Base-by-base conservation (phyloP, 208 protist species). In the Sergeia podlipaevii region DNA sequence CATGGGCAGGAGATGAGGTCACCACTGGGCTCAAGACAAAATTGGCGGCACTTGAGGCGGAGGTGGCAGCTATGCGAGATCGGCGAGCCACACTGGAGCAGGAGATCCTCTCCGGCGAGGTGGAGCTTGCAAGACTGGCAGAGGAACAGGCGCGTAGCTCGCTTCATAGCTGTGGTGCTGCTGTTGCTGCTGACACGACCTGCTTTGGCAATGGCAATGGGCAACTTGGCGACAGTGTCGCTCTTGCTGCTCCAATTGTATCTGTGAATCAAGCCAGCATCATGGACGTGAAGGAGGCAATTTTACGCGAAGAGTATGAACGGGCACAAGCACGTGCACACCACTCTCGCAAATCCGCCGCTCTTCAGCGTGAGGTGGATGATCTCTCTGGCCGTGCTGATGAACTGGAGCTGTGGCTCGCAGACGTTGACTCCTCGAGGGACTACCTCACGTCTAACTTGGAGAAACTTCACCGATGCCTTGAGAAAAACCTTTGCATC, bases 331-430 rank as follows among this genome's bases (percentile, higher is more conserved):
- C 48, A n/a, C 44, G 48, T 36, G 17, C 59, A 15, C 38, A 60
- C 21, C 23, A 64, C 36, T n/a, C 28, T 1, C 50, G 53, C 1
- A 58, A 71, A 23, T 17, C 32, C n/a, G 46, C 47, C n/a, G 62
- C 58, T 30, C 36, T 77, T 1, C 59, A 73, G 20, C 75, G 69
- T n/a, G 75, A 82, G 28, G 58, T 82, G 1, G 62, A 60, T 1
- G 70, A 82, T 41, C 8, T 82, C 26, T 38, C 34, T 8, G 46
- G 38, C 6, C 69, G 70, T 17, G 60, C 51, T 4, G 45, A 33
- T 21, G 75, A 82, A 41, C 52, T 82, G 10, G 23, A 26, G 17
- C 51, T 57, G 28, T 77, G 70, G 75, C 55, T 65, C 24, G 43
- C 44, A 3, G 65, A 77, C 17, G 65, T 61, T 10, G n/a, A 60